Base-by-base conservation (phyloP, 768 basidiomycete species). In the Trichaptum fuscoviolaceum region DNA sequence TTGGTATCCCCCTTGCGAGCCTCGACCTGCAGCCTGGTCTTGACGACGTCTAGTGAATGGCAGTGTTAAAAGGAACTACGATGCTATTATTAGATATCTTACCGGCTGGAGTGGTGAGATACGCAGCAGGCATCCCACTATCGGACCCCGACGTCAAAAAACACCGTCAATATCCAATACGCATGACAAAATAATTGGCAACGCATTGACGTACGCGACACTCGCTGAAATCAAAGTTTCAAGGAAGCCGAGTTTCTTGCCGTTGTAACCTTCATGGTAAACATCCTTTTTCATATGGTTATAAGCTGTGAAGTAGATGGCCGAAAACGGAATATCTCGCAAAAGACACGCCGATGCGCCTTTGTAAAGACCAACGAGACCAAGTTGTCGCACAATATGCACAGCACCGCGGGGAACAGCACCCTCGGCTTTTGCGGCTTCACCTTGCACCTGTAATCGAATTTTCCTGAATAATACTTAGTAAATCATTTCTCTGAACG, bases 121-220 rank as follows among this genome's bases (percentile, higher is more conserved):
- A 96, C 52, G 95, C 95, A 58, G 96, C 95, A 65, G 96, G 96
- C 95, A 98, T 98, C 69, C 97, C 97, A 70, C 96, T 96, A 70
- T 77, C 75, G 69, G 24, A 26, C 70, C 69, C 66, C 65, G 68
- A 68, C 68, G 68, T 70, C 77, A 71, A 79, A 75, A 71, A 75
- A 65, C 68, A 69, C 52, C 62, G 34, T 36, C 27, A 66, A 42
- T 35, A 15, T 61, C 26, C 12, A 61, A 68, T 27, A 64, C 59
- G 67, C 35, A 62, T 35, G 26, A 36, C 24, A 65, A 23, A 25
- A 62, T 59, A 64, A 66, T 62, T 61, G 36, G 65, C 63, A 66
- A 68, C 65, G 69, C 66, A 66, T 63, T 61, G 58, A 85, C 91
- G 74, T 76, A 95, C 92, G 87, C 93, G 36, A 91, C 84, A 2